phyloP scores from a whole-genome alignment of 2,329 filamentous ascomycete genomes.

The Capronia americana region DNA sequence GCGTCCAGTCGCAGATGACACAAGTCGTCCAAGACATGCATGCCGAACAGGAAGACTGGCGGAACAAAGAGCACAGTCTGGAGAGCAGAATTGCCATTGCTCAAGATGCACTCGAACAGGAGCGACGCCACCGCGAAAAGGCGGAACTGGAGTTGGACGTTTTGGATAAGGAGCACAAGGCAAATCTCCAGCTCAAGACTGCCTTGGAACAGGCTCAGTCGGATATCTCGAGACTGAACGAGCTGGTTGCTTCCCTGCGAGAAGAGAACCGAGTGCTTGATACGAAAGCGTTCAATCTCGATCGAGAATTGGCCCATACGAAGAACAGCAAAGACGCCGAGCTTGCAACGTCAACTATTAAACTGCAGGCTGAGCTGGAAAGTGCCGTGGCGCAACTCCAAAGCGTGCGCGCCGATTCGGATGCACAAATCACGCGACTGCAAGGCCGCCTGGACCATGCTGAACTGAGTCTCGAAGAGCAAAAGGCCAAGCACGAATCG shows the following conservation, averaged over 20 bases:
- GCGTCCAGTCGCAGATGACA: conserved; percentile 86
- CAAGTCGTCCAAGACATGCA: conserved; percentile 78
- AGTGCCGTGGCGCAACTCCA: conserved; percentile 84
- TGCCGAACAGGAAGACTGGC: conserved; percentile 79
- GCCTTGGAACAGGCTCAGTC: conserved; percentile 71
- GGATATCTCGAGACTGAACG: conserved; percentile 69
- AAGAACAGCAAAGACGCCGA: conserved; percentile 79
- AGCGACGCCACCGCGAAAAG: conserved; percentile 67
- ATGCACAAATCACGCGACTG: conserved; percentile 75
- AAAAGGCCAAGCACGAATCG: conserved; percentile 81
- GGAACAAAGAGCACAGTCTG: conserved; percentile 69
- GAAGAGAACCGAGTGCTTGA: conserved; percentile 72
- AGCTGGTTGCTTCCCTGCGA: conserved; percentile 57
- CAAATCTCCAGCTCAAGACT: conserved; percentile 78
- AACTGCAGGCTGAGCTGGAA: conserved; percentile 82
- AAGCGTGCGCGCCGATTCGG: conserved; percentile 72
- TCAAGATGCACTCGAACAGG: conserved; percentile 67
- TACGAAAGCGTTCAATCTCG: conserved; percentile 69
- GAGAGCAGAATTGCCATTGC: conserved; percentile 61
- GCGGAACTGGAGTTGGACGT: conserved; percentile 66
- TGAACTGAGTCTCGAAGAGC: conserved; percentile 78
- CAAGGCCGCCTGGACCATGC: conserved; percentile 78
- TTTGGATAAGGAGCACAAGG: conserved; percentile 73
- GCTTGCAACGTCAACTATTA: conserved; percentile 77
- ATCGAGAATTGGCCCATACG: conserved; percentile 84